Evolutionary conservation across 257 asterid genomes (phyloP).

Genomic region (Forsythia viridissima): DNA sequence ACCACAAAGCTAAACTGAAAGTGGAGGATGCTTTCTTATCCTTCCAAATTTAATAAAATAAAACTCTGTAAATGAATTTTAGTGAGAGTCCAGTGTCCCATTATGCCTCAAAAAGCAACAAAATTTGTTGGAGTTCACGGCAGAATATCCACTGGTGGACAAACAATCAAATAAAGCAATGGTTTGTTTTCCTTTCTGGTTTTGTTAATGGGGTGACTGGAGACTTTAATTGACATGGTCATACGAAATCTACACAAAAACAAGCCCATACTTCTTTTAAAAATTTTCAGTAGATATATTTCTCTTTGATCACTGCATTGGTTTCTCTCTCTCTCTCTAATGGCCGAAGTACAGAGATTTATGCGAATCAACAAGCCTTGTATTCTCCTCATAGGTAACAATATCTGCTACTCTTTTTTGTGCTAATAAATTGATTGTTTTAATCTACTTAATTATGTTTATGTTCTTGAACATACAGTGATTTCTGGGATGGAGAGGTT

Average conservation of each 20-base stretch:
- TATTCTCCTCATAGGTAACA: slow-evolving; percentile 72
- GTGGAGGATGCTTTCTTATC: slow-evolving; percentile 4
- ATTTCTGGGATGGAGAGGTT: slow-evolving; percentile 90
- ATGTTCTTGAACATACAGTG: slow-evolving; percentile 34
- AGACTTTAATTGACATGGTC: slow-evolving; percentile 1
- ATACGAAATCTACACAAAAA: slow-evolving; percentile 2
- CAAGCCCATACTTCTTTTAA: background rate
- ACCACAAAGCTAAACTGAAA: slow-evolving; percentile 16
- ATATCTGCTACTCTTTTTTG: background rate
- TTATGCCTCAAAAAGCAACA: slow-evolving; percentile 24
- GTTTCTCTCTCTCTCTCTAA: slow-evolving; percentile 12
- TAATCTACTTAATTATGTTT: background rate
- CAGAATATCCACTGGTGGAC: slow-evolving; percentile 16
- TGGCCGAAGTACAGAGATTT: slow-evolving; percentile 37
- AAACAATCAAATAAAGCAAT: background rate
- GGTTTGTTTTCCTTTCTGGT: slow-evolving; percentile 5
- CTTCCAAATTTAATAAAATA: background rate
- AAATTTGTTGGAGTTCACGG: slow-evolving; percentile 20
- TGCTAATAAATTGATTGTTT: background rate
- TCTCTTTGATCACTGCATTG: background rate
- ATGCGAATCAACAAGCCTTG: slow-evolving; percentile 66
- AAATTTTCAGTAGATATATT: slow-evolving; percentile 1
- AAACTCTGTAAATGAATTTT: background rate
- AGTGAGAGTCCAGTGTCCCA: slow-evolving; percentile 52
- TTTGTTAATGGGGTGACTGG: slow-evolving; percentile 16